A percentile compares a stretch with the other conserved stretches of the same genome.
These are phyloP conservation scores for Cladophialophora carrionii DNA, from an alignment of 2,329 filamentous ascomycete species.

Conservation along the genomic window DNA sequence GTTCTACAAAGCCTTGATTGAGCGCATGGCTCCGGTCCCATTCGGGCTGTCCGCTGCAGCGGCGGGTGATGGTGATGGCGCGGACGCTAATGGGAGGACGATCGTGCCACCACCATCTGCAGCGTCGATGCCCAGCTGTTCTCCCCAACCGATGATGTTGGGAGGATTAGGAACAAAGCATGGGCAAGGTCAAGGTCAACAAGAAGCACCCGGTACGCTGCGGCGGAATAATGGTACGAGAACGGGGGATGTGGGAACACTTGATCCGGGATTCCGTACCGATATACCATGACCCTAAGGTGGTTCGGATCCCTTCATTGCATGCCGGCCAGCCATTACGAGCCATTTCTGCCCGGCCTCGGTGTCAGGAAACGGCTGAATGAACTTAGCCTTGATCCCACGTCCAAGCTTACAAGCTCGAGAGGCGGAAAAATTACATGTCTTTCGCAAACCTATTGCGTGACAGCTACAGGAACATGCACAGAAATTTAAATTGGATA, in stretches of 20 bases:
- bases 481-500: too few species aligned
- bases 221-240: conserved; percentile 7
- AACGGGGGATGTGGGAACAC: conserved; percentile 7
- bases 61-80: neutral
- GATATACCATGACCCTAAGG: conserved; percentile 13
- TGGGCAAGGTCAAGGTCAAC: too few species aligned
- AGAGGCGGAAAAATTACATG: neutral
- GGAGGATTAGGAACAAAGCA: conserved; percentile 5
- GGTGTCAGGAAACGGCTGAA: too few species aligned
- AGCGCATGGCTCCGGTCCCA: conserved; percentile 7
- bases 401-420: too few species aligned
- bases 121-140: neutral
- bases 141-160: neutral
- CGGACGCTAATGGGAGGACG: neutral
- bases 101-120: neutral
- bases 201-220: conserved; percentile 11
- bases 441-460: neutral
- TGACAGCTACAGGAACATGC: too few species aligned
- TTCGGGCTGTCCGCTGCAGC: neutral
- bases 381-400: too few species aligned
- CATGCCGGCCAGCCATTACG: neutral
- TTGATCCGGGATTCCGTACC: conserved; percentile 19
- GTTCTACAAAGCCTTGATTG: conserved; percentile 71
- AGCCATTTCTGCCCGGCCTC: too few species aligned
- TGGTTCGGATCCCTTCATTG: too few species aligned